Evolutionary conservation across 2,329 filamentous ascomycete genomes (phyloP), one percentile per base, ranked within the genome.

Genomic region (Aplosporella prunicola): DNA sequence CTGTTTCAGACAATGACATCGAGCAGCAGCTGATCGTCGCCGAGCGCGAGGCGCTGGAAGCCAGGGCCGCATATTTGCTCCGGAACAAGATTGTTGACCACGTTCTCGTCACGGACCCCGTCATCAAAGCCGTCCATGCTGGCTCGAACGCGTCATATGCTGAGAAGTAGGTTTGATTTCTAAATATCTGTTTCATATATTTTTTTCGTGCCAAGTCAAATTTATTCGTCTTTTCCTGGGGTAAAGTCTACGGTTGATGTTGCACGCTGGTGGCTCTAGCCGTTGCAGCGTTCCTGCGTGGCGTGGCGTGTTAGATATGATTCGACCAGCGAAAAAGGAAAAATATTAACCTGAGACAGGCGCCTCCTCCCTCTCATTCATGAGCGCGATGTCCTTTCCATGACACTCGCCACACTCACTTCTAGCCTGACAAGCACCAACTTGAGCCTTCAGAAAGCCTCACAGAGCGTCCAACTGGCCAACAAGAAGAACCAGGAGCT

Each of bases 111-210:
- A 78, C 78, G 40, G 80, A 85, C 49, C 84, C 86, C 6, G 77
- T 83, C 26, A 64, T 93, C 40, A 84, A 82, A 51, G 80, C 85
- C 5, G 76, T 89, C 25, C 83, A 93, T 55, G 66, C 73, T 42
- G 77, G 77, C 28, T 73, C 72, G 9, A 69, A 74, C 42, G 72
- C 76, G 13, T 74, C 76, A 2, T 72, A 74, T 29, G 67, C 78
- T 35, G 83, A 91, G 60, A 74, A 76, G 83, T 84, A 9, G 14
- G 26, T 28, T 14, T 11, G 22, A n/a, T n/a, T n/a, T n/a, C n/a
- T n/a, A n/a, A n/a, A n/a, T n/a, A n/a, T n/a, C n/a, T n/a, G n/a
- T n/a, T n/a, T n/a, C 22, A 8, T 24, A 11, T 24, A 24, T 9
- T 24, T 11, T 11, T 24, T 11, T 8, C 22, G n/a, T n/a, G n/a